Conservation (phyloP, 768 basidiomycete species). For the Strobilomyces dryophilus region DNA sequence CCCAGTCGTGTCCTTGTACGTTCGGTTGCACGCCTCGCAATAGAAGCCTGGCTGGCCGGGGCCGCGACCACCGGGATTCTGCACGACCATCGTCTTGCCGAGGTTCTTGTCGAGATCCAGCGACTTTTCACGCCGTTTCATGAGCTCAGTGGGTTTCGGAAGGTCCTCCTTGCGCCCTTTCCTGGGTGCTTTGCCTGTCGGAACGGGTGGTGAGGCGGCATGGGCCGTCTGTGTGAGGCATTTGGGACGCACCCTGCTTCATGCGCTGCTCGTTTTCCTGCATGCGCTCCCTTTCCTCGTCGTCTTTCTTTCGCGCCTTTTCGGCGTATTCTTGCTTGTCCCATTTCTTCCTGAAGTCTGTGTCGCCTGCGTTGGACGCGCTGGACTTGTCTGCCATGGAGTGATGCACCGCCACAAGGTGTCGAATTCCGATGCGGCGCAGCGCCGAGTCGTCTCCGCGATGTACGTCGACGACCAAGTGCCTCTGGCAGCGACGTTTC, state of each 20-base stretch:
- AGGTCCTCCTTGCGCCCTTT: conserved; percentile 65
- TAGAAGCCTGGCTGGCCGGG: conserved; percentile 91
- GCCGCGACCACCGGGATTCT: conserved; percentile 75
- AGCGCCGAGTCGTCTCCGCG: conserved; percentile 1
- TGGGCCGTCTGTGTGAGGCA: neutral
- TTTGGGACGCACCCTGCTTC: conserved; percentile 64
- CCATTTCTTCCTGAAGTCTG: conserved; percentile 88
- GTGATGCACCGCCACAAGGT: neutral
- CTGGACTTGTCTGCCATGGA: conserved; percentile 31
- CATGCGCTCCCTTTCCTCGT: conserved; percentile 78
- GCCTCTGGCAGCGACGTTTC: conserved; percentile 58
- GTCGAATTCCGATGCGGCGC: neutral
- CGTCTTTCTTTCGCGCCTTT: conserved; percentile 75
- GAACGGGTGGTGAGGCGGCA: neutral
- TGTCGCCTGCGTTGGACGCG: conserved; percentile 48
- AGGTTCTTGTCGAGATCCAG: conserved; percentile 95
- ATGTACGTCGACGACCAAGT: conserved; percentile 40
- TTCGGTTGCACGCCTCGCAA: conserved; percentile 88
- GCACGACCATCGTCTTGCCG: conserved; percentile 91
- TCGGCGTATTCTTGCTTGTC: conserved; percentile 91
- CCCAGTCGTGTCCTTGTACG: conserved; percentile 89
- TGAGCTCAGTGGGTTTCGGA: conserved; percentile 90
- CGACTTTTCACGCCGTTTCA: conserved; percentile 81
- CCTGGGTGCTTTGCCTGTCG: conserved; percentile 75
- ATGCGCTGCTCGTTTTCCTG: conserved; percentile 79